phyloP scores from a whole-genome alignment of 2,329 filamentous ascomycete species.

The Epichloe scottii region DNA sequence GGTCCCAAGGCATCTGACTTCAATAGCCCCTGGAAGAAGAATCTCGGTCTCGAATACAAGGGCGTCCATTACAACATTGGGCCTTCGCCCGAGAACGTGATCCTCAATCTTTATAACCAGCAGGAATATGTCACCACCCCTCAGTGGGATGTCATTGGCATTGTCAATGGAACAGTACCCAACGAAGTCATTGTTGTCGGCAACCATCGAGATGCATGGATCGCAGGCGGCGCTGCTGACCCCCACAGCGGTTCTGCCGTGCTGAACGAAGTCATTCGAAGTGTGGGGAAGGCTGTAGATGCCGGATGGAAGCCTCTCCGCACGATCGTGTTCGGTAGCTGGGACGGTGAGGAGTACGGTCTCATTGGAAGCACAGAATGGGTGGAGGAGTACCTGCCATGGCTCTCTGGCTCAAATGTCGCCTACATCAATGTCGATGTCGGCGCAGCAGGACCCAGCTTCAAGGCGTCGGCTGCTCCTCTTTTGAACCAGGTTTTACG shows the following conservation, averaged over 20 bases:
- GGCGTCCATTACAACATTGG: conserved; percentile 78
- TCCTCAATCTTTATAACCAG: conserved; percentile 62
- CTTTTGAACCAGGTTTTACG: conserved; percentile 62
- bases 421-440: conserved; percentile 84
- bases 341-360: conserved; percentile 78
- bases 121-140: conserved; percentile 74
- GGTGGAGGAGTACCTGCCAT: conserved; percentile 81
- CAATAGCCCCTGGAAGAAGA: conserved; percentile 55
- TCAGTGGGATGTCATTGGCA: conserved; percentile 82
- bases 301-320: conserved; percentile 52
- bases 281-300: conserved; percentile 58
- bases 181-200: conserved; percentile 82
- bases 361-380: conserved; percentile 81
- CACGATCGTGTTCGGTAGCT: conserved; percentile 80
- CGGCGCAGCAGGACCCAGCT: conserved; percentile 52
- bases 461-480: conserved; percentile 56
- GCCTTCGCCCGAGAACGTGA: conserved; percentile 59
- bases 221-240: conserved; percentile 71
- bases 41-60: conserved; percentile 63
- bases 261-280: conserved; percentile 65
- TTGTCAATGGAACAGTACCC: conserved; percentile 75
- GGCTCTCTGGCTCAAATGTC: conserved; percentile 60
- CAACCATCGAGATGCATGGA: conserved; percentile 89
- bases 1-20: conserved; percentile 68
- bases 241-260: conserved; percentile 74